Percentiles rank a stretch among this genome's conserved stretches.
phyloP scores from a whole-genome alignment of 305 asterid genomes.

The Withania somnifera region DNA sequence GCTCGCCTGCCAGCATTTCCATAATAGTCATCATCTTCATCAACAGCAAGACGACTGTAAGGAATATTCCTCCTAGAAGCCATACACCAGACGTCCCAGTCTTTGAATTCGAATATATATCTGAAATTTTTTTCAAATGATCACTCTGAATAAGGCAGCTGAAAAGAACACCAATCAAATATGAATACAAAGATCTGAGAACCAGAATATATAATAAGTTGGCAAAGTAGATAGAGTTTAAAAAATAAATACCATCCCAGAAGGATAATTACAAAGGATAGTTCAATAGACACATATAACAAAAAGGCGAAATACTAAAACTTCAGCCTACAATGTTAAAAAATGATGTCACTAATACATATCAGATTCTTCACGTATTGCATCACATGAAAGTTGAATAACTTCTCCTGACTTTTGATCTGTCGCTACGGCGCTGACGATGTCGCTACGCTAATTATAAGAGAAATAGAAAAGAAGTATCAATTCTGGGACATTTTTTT shows the following conservation, averaged over 20 bases:
- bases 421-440: not conserved
- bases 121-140: not conserved
- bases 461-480: not conserved
- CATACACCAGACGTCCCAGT: constrained; percentile 21
- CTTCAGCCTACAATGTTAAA: not conserved
- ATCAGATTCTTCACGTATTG: not conserved
- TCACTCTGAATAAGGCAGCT: not conserved
- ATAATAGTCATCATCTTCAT: constrained; percentile 43
- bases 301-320: not conserved
- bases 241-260: not conserved
- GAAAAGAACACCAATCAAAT: not conserved
- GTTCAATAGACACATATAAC: not conserved
- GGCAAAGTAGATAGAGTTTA: not conserved
- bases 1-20: constrained; percentile 19
- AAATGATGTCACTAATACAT: not conserved
- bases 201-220: not conserved
- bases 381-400: not conserved
- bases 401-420: not conserved
- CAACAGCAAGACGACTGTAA: constrained; percentile 50
- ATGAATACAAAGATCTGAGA: not conserved
- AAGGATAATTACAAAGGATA: not conserved
- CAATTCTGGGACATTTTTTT: not conserved
- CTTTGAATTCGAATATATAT: not conserved
- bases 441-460: not conserved
- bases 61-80: constrained; percentile 53